A percentile compares a stretch with the other conserved stretches of the same genome.
phyloP scores from a whole-genome alignment of 805 yeast species.

The Candida parachauliodes region DNA sequence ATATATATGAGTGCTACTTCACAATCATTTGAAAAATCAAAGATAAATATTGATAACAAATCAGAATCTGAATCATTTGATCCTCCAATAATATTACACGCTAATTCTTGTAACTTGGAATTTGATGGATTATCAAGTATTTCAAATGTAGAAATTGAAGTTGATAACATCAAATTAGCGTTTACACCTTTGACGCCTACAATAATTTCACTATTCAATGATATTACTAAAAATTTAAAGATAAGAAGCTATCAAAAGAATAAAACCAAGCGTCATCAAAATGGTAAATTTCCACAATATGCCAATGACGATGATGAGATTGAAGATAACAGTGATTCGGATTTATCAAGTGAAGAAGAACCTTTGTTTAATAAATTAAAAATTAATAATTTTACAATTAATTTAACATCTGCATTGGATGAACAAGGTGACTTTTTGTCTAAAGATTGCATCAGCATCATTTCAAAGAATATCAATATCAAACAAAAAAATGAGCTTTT shows the following conservation, averaged over 20 bases:
- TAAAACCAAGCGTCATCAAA: conserved; percentile 4
- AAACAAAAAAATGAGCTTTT: conserved; percentile 41
- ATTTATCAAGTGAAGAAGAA: conserved; percentile 11
- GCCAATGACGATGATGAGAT: conserved; percentile 14
- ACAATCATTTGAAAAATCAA: conserved; percentile 31
- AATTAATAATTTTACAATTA: conserved; percentile 34
- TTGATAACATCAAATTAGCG: conserved; percentile 42
- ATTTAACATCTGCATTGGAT: conserved; percentile 46
- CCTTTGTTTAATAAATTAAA: conserved; percentile 36
- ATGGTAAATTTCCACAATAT: conserved; percentile 26
- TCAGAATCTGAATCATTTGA: conserved; percentile 2
- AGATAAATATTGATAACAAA: conserved; percentile 1
- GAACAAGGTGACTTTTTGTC: conserved; percentile 39
- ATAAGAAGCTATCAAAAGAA: conserved; percentile 27
- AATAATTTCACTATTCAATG: conserved; percentile 30
- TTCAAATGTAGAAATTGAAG: conserved; percentile 33
- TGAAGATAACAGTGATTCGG: conserved; percentile 12
- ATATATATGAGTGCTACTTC: conserved; percentile 82
- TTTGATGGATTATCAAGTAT: conserved; percentile 46
- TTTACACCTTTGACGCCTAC: conserved; percentile 42
- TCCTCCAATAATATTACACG: conserved; percentile 21
- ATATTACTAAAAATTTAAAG: conserved; percentile 33
- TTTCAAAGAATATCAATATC: conserved; percentile 28
- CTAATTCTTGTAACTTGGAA: conserved; percentile 36
- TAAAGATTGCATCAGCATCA: conserved; percentile 22